Percentiles rank a stretch among this genome's conserved stretches.
These are phyloP conservation scores for Sclerotinia borealis DNA, from an alignment of 2,329 filamentous ascomycete genomes.

Conservation along the genomic window DNA sequence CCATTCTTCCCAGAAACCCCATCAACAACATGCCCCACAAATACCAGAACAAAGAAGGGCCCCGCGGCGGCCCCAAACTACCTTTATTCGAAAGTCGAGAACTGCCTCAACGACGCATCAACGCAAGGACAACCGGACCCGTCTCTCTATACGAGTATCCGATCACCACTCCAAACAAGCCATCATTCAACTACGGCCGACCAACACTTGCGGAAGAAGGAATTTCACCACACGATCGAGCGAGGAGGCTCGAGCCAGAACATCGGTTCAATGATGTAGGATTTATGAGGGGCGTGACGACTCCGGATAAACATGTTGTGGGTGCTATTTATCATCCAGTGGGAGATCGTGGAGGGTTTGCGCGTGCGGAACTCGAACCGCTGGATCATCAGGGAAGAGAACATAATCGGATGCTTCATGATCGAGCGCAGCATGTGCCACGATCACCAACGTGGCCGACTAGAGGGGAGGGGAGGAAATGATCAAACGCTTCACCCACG, in stretches of 20 bases:
- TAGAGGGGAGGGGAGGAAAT: no score
- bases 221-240: not conserved
- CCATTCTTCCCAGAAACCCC: not conserved
- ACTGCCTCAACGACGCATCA: not conserved
- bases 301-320: not conserved
- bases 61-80: not conserved
- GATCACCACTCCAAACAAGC: not conserved
- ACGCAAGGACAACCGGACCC: not conserved
- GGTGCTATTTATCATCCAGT: not conserved
- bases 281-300: not conserved
- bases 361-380: not conserved
- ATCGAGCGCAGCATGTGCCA: not conserved
- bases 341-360: not conserved
- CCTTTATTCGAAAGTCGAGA: not conserved
- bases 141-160: not conserved
- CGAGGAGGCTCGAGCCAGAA: not conserved
- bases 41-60: not conserved
- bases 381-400: not conserved
- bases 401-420: not conserved
- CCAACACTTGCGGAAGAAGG: not conserved
- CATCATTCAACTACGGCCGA: not conserved
- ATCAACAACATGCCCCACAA: not conserved
- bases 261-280: not conserved
- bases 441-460: constrained; percentile 1
- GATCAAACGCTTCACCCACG: no score